phyloP scores from a whole-genome alignment of 345 rosid genomes.

The Mangifera indica region DNA sequence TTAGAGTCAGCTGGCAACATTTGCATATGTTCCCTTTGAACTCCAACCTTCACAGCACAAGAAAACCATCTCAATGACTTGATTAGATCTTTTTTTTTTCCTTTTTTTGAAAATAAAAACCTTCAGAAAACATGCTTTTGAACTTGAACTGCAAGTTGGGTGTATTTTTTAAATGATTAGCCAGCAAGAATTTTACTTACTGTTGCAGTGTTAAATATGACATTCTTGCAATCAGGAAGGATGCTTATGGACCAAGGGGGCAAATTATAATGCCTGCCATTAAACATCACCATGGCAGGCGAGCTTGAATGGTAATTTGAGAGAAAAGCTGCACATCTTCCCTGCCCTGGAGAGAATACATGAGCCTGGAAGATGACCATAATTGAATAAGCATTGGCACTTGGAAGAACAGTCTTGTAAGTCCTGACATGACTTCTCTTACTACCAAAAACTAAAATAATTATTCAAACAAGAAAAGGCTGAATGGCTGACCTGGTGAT shows the following conservation, averaged over 20 bases:
- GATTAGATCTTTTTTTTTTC: not conserved
- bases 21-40: slow-evolving; percentile 44
- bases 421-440: not conserved
- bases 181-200: slow-evolving; percentile 24
- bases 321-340: slow-evolving; percentile 81
- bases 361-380: slow-evolving; percentile 53
- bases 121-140: not conserved
- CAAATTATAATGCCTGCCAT: slow-evolving; percentile 56
- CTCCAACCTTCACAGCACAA: slow-evolving; percentile 53
- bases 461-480: slow-evolving; percentile 3
- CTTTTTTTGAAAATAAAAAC: not conserved
- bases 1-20: slow-evolving; percentile 60
- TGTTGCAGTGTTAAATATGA: slow-evolving; percentile 75
- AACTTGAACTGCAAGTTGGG: not conserved
- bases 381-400: slow-evolving; percentile 3
- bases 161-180: not conserved
- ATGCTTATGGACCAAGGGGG: slow-evolving; percentile 97
- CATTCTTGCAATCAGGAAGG: slow-evolving; percentile 85
- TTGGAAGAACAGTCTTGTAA: slow-evolving; percentile 1
- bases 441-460: not conserved
- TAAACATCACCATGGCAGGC: slow-evolving; percentile 64
- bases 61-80: slow-evolving; percentile 5
- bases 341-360: slow-evolving; percentile 59
- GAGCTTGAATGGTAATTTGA: slow-evolving; percentile 58
- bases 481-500: slow-evolving; percentile 52